These are phyloP conservation scores for Rhododendron ferrugineum DNA, from an alignment of 148 eudicot genomes.

Conservation along the genomic window DNA sequence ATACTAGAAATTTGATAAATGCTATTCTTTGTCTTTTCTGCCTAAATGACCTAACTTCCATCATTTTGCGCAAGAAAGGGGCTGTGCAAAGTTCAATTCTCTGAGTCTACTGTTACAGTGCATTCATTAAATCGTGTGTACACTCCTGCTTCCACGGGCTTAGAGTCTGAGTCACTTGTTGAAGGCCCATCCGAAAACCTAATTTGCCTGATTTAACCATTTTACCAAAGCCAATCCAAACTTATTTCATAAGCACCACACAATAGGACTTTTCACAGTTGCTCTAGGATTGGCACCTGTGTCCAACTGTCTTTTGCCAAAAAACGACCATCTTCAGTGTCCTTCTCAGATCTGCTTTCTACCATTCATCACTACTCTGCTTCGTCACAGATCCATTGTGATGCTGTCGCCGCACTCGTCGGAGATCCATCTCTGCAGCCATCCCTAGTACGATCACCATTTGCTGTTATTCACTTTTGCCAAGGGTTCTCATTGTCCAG, in stretches of 20 bases:
- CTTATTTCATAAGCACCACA: not conserved
- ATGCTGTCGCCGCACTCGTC: not conserved
- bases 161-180: not conserved
- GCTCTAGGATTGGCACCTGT: not conserved
- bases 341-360: not conserved
- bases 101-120: not conserved
- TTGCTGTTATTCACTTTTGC: not conserved
- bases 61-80: not conserved
- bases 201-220: too few species aligned
- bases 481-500: not conserved
- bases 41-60: not conserved
- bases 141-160: not conserved
- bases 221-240: not conserved
- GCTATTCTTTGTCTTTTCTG: not conserved
- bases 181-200: not conserved
- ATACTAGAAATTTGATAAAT: not conserved
- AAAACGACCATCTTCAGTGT: not conserved
- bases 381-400: not conserved
- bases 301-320: not conserved
- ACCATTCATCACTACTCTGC: not conserved
- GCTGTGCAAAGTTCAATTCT: not conserved
- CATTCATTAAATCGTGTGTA: not conserved
- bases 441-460: not conserved
- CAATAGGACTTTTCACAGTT: not conserved
- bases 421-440: not conserved